Evolutionary conservation across 352 stramenopile species (phyloP), one percentile per base, ranked within the genome.

Genomic region (Thraustochytrium striatum): DNA sequence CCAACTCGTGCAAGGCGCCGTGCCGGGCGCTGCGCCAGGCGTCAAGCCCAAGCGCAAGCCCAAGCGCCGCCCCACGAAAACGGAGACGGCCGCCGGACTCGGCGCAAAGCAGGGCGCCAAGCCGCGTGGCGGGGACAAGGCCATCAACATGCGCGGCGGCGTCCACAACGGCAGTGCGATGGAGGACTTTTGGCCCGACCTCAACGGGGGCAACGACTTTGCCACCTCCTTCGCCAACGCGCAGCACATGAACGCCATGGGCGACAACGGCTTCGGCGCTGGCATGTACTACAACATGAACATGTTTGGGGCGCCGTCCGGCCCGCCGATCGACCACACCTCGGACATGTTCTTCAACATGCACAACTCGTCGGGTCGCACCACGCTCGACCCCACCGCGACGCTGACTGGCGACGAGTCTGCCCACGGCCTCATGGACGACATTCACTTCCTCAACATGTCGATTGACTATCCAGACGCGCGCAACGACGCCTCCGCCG

Each of bases 361-460:
- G 16, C 25, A 21, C 25, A 21, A 16, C 47, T 21, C 16, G 16
- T 55, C 47, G 16, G 47, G 47, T 25, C 16, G 25, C 16, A 21
- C 9, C 21, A 11, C 65, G n/a, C 32, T 75, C 21, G 65, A 75
- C 13, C 65, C 65, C 3, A 61, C 30, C 25, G 65, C 65, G 16
- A 75, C 65, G 7, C 19, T 72, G 11, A 38, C 53, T n/a, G 52
- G 44, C n/a, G 65, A 75, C 47, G 65, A 75, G 11, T 35, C 44
- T 9, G 19, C 25, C 65, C 65, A 75, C 65, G 47, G 16, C 16
- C 65, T 75, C 5, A 30, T 75, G 33, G 65, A 75, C 21, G 65
- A 75, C 65, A 30, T 75, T 41, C 39, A 25, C 36, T 75, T 75
- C 30, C 65, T 75, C 50, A 75, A 75, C 25, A 75, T 75, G 65